Evolutionary conservation across 371 early-diverging fungal genomes (phyloP).

Genomic region (Homolaphlyctis polyrhiza): DNA sequence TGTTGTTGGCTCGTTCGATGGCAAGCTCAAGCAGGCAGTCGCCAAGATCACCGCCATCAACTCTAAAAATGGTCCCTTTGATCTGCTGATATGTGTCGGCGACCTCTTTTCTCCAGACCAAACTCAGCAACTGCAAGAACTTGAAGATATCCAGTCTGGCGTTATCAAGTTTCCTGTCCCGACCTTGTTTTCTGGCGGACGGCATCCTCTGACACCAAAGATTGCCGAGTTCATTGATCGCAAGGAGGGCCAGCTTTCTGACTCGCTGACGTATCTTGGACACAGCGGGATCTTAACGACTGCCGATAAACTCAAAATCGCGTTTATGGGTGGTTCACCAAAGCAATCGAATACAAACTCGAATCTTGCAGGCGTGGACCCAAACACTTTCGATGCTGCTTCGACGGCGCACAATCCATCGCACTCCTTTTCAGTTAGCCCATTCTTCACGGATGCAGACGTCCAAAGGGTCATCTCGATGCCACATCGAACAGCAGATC

Average conservation of each 20-base stretch:
- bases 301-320: constrained; percentile 49
- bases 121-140: constrained; percentile 30
- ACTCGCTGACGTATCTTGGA: constrained; percentile 69
- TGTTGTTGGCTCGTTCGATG: constrained; percentile 33
- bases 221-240: constrained; percentile 48
- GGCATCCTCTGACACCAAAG: constrained; percentile 49
- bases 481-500: background rate
- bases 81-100: constrained; percentile 69
- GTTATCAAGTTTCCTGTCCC: constrained; percentile 59
- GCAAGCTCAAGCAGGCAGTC: constrained; percentile 57
- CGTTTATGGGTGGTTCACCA: constrained; percentile 7
- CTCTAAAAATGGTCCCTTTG: constrained; percentile 81
- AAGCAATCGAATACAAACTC: too few relatives aligned
- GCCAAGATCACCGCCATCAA: constrained; percentile 67
- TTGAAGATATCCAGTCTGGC: constrained; percentile 42
- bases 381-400: too few relatives aligned
- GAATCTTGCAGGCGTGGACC: too few relatives aligned
- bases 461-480: background rate
- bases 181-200: constrained; percentile 71
- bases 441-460: background rate
- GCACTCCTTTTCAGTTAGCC: background rate
- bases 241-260: constrained; percentile 70
- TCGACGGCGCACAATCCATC: background rate
- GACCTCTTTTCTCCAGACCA: constrained; percentile 61
- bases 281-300: constrained; percentile 65